These are phyloP conservation scores for Calocybe indica DNA, from an alignment of 768 basidiomycete genomes.

Conservation along the genomic window DNA sequence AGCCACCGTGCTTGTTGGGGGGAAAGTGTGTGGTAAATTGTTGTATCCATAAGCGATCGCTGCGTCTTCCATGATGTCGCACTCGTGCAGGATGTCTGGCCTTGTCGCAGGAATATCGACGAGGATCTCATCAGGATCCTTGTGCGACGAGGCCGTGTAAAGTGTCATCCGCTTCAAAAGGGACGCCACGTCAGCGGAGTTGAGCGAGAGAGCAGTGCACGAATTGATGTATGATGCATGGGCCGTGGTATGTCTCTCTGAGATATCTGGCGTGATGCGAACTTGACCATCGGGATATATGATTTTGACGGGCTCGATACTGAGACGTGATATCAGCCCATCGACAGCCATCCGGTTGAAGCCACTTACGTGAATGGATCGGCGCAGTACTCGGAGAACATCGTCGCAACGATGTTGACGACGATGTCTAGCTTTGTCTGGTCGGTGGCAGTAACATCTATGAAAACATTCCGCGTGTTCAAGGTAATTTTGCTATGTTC, in stretches of 20 bases:
- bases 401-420: constrained; percentile 89
- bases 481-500: constrained; percentile 96
- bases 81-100: constrained; percentile 96
- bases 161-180: constrained; percentile 87
- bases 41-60: constrained; percentile 99
- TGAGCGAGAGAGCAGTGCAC: constrained; percentile 81
- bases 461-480: constrained; percentile 90
- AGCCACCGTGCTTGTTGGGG: constrained; percentile 89
- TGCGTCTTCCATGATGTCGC: constrained; percentile 97
- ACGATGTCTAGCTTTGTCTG: constrained; percentile 95
- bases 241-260: constrained; percentile 63
- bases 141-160: constrained; percentile 43
- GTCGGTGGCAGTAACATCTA: constrained; percentile 96
- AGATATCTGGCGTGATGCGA: constrained; percentile 76
- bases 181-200: constrained; percentile 55
- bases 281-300: constrained; percentile 71
- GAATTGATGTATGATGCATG: constrained; percentile 93
- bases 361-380: constrained; percentile 82
- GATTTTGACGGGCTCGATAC: constrained; percentile 91
- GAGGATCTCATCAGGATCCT: constrained; percentile 59
- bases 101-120: constrained; percentile 91
- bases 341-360: background rate
- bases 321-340: constrained; percentile 23
- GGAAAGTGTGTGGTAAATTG: constrained; percentile 89
- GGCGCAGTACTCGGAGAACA: constrained; percentile 96